Conservation (phyloP, 176 grass and related monocot species). For the Raddia guianensis region DNA sequence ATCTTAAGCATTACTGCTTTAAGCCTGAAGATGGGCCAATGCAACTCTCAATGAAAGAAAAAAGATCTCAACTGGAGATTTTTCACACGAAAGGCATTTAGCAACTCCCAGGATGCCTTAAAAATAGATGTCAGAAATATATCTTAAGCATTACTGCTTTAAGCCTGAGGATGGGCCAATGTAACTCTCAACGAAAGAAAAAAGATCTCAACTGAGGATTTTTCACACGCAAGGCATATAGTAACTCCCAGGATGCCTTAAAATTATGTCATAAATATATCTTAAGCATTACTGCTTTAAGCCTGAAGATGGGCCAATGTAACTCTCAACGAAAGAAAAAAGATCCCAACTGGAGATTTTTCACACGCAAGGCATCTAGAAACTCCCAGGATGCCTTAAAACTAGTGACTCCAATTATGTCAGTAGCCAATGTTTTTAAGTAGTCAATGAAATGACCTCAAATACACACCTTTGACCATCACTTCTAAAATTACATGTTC, state of each 20-base stretch:
- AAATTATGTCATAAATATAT: background rate
- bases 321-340: slow-evolving; percentile 15
- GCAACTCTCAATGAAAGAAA: slow-evolving; percentile 5
- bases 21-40: slow-evolving; percentile 29
- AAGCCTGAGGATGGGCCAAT: slow-evolving; percentile 28
- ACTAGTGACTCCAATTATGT: background rate
- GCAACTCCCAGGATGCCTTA: background rate
- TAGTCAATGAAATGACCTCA: background rate
- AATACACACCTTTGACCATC: background rate
- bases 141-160: slow-evolving; percentile 13
- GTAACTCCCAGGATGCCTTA: background rate
- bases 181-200: slow-evolving; percentile 8
- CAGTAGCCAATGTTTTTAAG: background rate
- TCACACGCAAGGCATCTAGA: background rate
- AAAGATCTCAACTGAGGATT: slow-evolving; percentile 8
- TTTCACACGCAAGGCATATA: background rate
- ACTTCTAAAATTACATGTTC: background rate
- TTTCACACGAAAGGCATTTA: background rate
- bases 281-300: slow-evolving; percentile 10
- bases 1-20: slow-evolving; percentile 14
- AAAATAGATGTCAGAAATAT: background rate
- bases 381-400: background rate
- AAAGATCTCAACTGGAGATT: slow-evolving; percentile 8
- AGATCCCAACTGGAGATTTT: background rate
- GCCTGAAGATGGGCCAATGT: slow-evolving; percentile 27